Evolutionary conservation across 2,329 filamentous ascomycete genomes (phyloP), one percentile per base, ranked within the genome.

Genomic region (Colletotrichum trifolii): DNA sequence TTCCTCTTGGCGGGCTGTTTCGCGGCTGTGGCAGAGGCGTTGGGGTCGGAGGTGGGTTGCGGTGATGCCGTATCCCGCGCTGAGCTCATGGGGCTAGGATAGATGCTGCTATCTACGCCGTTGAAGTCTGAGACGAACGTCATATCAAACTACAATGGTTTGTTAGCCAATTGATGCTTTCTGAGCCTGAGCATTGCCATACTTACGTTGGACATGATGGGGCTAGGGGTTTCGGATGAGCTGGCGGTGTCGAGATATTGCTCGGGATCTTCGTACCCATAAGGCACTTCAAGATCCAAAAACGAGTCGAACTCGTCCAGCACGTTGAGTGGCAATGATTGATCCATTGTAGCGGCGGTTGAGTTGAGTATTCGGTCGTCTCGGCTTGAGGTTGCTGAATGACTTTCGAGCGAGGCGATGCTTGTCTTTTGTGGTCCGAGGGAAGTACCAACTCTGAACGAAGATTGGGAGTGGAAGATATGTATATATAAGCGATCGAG

Each of bases 1-100:
- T 82, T 84, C 59, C 81, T 76, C 72, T 84, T 84, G 40, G 79
- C 72, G 4, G 78, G 74, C 1, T 77, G 71, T 68, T 82, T 82
- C 13, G 71, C 40, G 7, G 38, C 58, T 11, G 49, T 40, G 39
- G 42, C 53, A 11, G 52, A 52, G 11, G 47, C n/a, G 40, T 60
- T 55, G 6, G 64, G 61, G 4, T 64, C 64, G 17, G 64, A 55
- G 9, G 35, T 46, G 6, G 68, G 63, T 34, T 67, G 66, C 42
- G 66, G 67, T 47, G 66, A 68, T 6, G 56, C 67, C 36, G 68
- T 70, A 46, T 64, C 68, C 4, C 68, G 67, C 50, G 49, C 42
- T 6, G 69, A 70, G 39, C 68, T 69, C 57, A 73, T 72, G 7
- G 75, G 75, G 48, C 75, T 77, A 25, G 76, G 76, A 43, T 78